phyloP scores from a whole-genome alignment of 192 early-diverging fungal genomes.

The Coemansia sp. region DNA sequence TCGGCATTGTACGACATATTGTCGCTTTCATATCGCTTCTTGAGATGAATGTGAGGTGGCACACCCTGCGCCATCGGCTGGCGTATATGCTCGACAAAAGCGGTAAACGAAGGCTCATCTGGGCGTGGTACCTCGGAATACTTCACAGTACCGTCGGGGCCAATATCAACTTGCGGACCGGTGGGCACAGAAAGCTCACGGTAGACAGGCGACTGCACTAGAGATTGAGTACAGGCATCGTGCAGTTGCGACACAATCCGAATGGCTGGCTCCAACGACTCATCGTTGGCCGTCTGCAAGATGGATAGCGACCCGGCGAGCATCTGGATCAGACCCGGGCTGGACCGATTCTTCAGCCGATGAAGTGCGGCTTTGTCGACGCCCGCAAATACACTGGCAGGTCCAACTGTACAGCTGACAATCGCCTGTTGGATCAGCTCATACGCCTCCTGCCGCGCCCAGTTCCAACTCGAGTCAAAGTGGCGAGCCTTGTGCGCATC shows the following conservation, averaged over 20 bases:
- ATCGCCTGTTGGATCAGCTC: slow-evolving; percentile 74
- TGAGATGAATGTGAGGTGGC: slow-evolving; percentile 23
- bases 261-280: slow-evolving; percentile 58
- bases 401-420: slow-evolving; percentile 50
- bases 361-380: slow-evolving; percentile 56
- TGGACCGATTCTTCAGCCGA: slow-evolving; percentile 78
- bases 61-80: slow-evolving; percentile 54
- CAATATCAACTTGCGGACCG: slow-evolving; percentile 72
- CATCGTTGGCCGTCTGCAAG: slow-evolving; percentile 62
- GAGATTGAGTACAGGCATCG: slow-evolving; percentile 74
- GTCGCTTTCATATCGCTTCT: neutral
- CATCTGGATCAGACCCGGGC: slow-evolving; percentile 69
- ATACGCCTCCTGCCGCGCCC: slow-evolving; percentile 64
- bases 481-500: slow-evolving; percentile 76
- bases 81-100: slow-evolving; percentile 81
- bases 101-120: slow-evolving; percentile 73
- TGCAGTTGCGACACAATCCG: slow-evolving; percentile 66
- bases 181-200: slow-evolving; percentile 82
- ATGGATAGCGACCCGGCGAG: slow-evolving; percentile 65
- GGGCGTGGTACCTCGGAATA: slow-evolving; percentile 80
- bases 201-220: slow-evolving; percentile 72
- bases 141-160: slow-evolving; percentile 69
- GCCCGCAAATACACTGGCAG: slow-evolving; percentile 64
- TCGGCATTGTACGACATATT: slow-evolving; percentile 67
- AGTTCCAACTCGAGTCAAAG: slow-evolving; percentile 96